Evolutionary conservation across 805 yeast genomes (phyloP).

Genomic region (Candida chilensis): DNA sequence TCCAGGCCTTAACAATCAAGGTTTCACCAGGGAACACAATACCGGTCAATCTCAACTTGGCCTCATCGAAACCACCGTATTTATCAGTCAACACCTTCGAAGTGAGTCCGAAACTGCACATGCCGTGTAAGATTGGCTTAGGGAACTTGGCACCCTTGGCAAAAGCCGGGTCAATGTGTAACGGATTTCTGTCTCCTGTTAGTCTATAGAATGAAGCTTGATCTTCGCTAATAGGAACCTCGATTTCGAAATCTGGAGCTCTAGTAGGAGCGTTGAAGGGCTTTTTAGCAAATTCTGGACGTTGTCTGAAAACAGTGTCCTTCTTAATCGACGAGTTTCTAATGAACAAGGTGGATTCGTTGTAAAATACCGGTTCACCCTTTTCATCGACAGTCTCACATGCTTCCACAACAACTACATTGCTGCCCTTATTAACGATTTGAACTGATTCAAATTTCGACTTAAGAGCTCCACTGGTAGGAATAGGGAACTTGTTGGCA

Average conservation of each 20-base stretch:
- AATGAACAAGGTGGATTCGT: conserved; percentile 78
- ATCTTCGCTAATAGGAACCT: conserved; percentile 51
- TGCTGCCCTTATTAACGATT: conserved; percentile 76
- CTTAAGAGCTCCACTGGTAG: conserved; percentile 54
- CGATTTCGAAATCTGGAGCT: conserved; percentile 58
- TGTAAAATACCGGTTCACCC: conserved; percentile 65
- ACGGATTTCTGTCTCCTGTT: conserved; percentile 91
- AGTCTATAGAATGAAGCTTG: conserved; percentile 88
- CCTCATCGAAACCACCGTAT: conserved; percentile 74
- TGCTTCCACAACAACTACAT: conserved; percentile 71
- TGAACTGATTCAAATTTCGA: conserved; percentile 65
- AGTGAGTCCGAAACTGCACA: conserved; percentile 78
- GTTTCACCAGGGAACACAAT: conserved; percentile 94
- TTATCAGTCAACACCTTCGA: conserved; percentile 70
- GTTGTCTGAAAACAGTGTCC: conserved; percentile 29
- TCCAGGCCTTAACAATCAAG: conserved; percentile 78
- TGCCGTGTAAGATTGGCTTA: conserved; percentile 86
- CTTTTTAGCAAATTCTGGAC: conserved; percentile 53
- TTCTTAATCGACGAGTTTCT: conserved; percentile 61
- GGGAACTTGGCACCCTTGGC: conserved; percentile 84
- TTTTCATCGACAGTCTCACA: conserved; percentile 62
- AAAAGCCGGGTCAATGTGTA: conserved; percentile 87
- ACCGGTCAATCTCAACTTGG: conserved; percentile 85
- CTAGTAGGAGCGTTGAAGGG: conserved; percentile 53
- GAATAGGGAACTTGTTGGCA: conserved; percentile 68